Base-by-base conservation (phyloP, 495 filamentous ascomycete genomes). In the Neurospora sp. region DNA sequence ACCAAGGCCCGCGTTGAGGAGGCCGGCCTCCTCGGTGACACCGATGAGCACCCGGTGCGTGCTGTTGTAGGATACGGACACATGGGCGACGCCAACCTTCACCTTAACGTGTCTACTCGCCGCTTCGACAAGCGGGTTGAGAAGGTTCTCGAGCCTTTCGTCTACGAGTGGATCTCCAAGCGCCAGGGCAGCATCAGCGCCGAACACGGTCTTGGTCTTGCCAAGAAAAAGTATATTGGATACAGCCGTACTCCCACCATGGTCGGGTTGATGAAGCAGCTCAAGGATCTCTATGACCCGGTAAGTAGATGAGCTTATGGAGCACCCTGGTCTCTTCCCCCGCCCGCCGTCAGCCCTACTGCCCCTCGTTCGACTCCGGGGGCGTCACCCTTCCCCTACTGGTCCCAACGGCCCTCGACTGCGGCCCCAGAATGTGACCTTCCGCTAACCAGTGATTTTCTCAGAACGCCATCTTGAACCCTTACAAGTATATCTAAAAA, bases 41-140 rank as follows among this genome's bases (percentile, higher is more conserved):
- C 88, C 45, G 92, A 94, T 62, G 89, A 91, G 66, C 85, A 90
- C 79, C 93, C 94, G 4, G 93, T 97, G 5, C 89, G 96, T 1
- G 92, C 90, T 59, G 94, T 97, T 24, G 90, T 96, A n/a, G 96
- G 96, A 4, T 99, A 96, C 78, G 96, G 96, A 13, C 96, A 99
- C 82, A 97, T 99, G 93, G 96, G 96, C 39, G 96, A 99, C 80
- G 89, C 92, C 5, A 99, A 99, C 81, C 81, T 99, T 75, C 96
- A 99, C 82, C 84, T 99, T 72, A 99, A 99, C 81, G 86, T 99
- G 21, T 84, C 92, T 1, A 91, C 91, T 34, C 84, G 95, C 73
- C 83, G 90, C 72, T 98, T 93, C 81, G 92, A 94, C 82, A 94
- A 93, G 83, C 85, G 90, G 71, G 94, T 98, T 31, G 96, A 99